Percentiles rank a stretch among this genome's conserved stretches.
phyloP scores from a whole-genome alignment of 2,329 filamentous ascomycete species.

The Zymoseptoria ardabiliae region DNA sequence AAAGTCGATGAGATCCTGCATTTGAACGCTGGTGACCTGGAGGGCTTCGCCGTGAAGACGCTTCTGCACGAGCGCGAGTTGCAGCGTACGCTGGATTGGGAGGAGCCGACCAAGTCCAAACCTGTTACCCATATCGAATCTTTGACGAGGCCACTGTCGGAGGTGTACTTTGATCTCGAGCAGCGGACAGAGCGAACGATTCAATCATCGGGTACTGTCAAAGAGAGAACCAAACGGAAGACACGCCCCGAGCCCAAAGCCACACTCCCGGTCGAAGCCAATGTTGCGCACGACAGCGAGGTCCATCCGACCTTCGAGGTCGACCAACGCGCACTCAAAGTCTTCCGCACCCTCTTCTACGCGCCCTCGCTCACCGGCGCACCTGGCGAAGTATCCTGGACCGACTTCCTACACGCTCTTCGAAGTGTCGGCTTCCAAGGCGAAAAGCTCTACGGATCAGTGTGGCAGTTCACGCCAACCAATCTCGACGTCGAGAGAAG shows the following conservation, averaged over 20 bases:
- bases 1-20: slow-evolving; percentile 4
- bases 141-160: slow-evolving; percentile 15
- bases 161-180: slow-evolving; percentile 21
- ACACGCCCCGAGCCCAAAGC: background rate
- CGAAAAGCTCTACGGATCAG: slow-evolving; percentile 52
- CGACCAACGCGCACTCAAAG: slow-evolving; percentile 34
- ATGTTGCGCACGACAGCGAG: no score
- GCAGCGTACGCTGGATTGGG: slow-evolving; percentile 12
- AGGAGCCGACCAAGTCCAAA: slow-evolving; percentile 4
- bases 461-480: slow-evolving; percentile 49
- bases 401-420: slow-evolving; percentile 49
- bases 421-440: slow-evolving; percentile 44
- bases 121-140: background rate
- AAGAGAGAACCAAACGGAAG: background rate
- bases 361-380: slow-evolving; percentile 27
- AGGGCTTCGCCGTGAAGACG: background rate
- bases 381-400: slow-evolving; percentile 38
- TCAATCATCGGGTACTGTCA: background rate
- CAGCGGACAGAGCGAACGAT: slow-evolving; percentile 9
- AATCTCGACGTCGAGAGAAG: slow-evolving; percentile 37
- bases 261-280: background rate
- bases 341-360: slow-evolving; percentile 38
- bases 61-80: slow-evolving; percentile 5
- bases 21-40: background rate
- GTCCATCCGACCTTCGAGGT: slow-evolving; percentile 26